These are phyloP conservation scores for Onygenales sp. DNA, from an alignment of 2,329 filamentous ascomycete species.

Conservation along the genomic window DNA sequence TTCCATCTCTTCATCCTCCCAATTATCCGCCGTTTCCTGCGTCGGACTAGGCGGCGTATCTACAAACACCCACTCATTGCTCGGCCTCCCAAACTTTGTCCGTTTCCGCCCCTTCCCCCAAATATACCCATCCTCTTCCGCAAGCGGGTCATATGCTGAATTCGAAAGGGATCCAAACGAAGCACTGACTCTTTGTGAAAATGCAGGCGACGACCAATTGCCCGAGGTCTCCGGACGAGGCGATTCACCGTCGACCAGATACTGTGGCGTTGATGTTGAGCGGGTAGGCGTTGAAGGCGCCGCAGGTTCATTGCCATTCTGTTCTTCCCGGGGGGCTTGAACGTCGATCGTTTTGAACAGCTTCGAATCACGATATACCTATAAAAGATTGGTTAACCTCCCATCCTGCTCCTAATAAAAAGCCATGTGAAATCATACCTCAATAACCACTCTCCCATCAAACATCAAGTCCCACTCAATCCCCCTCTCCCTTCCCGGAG, in stretches of 20 bases:
- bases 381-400: neutral
- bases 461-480: constrained; percentile 50
- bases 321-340: constrained; percentile 26
- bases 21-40: constrained; percentile 4
- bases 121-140: constrained; percentile 55
- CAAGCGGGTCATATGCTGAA: constrained; percentile 55
- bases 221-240: constrained; percentile 24
- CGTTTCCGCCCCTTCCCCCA: constrained; percentile 58
- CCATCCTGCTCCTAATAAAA: neutral
- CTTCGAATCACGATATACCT: constrained; percentile 32
- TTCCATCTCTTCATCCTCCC: constrained; percentile 6
- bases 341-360: constrained; percentile 2
- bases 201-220: constrained; percentile 69
- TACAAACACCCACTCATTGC: constrained; percentile 63
- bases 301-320: constrained; percentile 25
- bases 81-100: constrained; percentile 57
- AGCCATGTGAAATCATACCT: constrained; percentile 19
- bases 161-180: constrained; percentile 62
- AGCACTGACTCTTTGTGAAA: constrained; percentile 60
- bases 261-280: constrained; percentile 18
- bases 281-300: constrained; percentile 33
- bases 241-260: constrained; percentile 9
- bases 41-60: constrained; percentile 61
- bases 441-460: constrained; percentile 23
- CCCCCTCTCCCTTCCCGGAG: constrained; percentile 47